Evolutionary conservation across 495 filamentous ascomycete species (phyloP), one percentile per base, ranked within the genome.

Genomic region (Ramalina intermedia): DNA sequence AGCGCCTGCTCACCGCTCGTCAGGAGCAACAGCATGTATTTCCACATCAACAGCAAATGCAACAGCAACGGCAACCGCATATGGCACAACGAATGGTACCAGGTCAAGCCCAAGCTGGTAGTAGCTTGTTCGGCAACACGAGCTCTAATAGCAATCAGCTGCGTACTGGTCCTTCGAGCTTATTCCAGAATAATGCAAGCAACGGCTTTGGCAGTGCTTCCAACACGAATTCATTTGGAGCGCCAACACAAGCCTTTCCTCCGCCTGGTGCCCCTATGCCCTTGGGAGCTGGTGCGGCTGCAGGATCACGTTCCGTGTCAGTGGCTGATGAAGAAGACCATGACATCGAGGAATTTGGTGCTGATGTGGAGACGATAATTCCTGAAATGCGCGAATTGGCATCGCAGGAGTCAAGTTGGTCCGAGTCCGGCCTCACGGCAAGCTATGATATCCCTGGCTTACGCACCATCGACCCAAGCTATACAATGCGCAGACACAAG

Each of bases 381-480:
- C 49, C 47, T 21, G 47, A 58, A 9, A 17, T 47, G 8, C 42
- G 43, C 12, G 23, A 20, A 16, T 47, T 66, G 4, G 55, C 45
- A n/a, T 52, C 61, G 29, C 58, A 63, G 47, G 64, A 65, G 26
- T 63, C 65, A 4, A 33, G 57, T 37, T 64, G 60, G 49, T 52
- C 61, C 49, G 56, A 66, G 40, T 67, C 67, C 26, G 79, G 80
- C 4, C 66, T 83, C 16, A 80, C 79, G 1, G 74, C 77, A 9
- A 78, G 75, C 1, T 82, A 81, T 61, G 73, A 80, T 43, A 65
- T 82, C 6, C 75, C 75, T 5, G 73, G 72, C 21, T 52, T 64
- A 16, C 71, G 70, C 37, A 76, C 70, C 0, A 55, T 78, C 5
- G 52, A 58, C 6, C 71, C 71, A 1, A 67, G 67, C 2, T 52